Percentiles rank a stretch among this genome's conserved stretches.
These are phyloP conservation scores for Obelidium mucronatum DNA, from an alignment of 192 early-diverging fungal genomes.

Conservation along the genomic window DNA sequence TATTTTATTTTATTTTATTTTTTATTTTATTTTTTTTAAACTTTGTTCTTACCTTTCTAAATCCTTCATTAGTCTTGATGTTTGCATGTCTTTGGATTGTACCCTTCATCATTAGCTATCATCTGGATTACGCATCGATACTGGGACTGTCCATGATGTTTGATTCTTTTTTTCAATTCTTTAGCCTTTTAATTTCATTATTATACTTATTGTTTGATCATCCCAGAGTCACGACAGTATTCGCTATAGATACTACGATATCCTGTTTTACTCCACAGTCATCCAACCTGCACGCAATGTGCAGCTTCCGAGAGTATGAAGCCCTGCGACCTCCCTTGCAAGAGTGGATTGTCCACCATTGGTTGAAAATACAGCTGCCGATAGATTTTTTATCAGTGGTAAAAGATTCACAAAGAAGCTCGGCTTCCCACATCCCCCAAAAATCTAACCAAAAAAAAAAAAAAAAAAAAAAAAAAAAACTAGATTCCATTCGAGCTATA, in stretches of 20 bases:
- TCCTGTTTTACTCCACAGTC: background rate
- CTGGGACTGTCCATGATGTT: background rate
- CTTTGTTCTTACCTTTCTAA: background rate
- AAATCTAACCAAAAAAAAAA: no score
- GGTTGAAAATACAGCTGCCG: background rate
- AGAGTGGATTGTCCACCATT: background rate
- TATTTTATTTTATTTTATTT: no score
- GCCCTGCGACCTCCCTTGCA: background rate
- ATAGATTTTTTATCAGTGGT: background rate
- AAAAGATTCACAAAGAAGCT: no score
- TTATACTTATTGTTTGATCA: no score
- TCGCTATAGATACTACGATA: background rate
- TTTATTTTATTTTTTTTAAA: no score
- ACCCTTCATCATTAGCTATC: slow-evolving; percentile 3
- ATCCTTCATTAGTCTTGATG: background rate
- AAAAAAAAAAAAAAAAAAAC: no score
- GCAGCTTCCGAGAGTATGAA: slow-evolving; percentile 24
- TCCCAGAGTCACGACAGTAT: background rate
- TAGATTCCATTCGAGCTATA: slow-evolving; percentile 43
- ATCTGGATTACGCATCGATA: background rate
- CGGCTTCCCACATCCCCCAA: no score
- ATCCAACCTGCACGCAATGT: background rate
- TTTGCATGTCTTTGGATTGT: background rate
- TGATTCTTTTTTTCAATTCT: background rate
- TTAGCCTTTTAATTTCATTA: no score